Evolutionary conservation across 345 rosid species (phyloP), one percentile per base, ranked within the genome.

Genomic region (Aquilaria malaccensis): DNA sequence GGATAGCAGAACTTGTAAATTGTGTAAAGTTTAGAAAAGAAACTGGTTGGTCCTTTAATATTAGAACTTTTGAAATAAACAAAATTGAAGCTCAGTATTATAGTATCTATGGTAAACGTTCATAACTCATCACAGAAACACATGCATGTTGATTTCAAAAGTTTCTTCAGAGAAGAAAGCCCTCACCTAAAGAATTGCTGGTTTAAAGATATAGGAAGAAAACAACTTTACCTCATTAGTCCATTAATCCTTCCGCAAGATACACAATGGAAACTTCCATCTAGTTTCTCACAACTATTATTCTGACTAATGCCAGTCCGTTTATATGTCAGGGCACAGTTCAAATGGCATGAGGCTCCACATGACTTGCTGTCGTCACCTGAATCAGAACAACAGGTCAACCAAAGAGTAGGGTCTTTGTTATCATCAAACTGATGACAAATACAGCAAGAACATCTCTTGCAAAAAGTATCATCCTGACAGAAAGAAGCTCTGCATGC

Each of bases 361-460:
- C 96, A 89, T 43, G 79, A 80, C 41, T 64, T 70, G 43, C 63
- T 75, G 31, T 76, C 82, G 60, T 68, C 71, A 31, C 55, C 72
- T 58, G 80, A 69, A 64, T 81, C 89, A 14, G 83, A 79, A 61
- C 81, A 77, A 54, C 96, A 89, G 46, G 89, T 86, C 60, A 89
- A 56, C 96, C 94, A 86, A 33, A 86, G 78, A 76, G 88, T 86
- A 64, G 91, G 94, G 74, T 89, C 96, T 77, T 89, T 89, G 73
- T 89, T 89, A 63, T 86, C 87, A 74, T 89, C 96, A 45, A 79
- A 86, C 45, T 54, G 77, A 50, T 70, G 87, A 72, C 96, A 89
- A 43, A 86, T 84, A 22, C 22, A 22, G 22, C 22, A 22, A 22
- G 22, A 22, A 22, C 22, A 22, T 22, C 22, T 22, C 22, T 74